These are phyloP conservation scores for Volutella citrinella DNA, from an alignment of 2,329 filamentous ascomycete genomes.

Conservation along the genomic window DNA sequence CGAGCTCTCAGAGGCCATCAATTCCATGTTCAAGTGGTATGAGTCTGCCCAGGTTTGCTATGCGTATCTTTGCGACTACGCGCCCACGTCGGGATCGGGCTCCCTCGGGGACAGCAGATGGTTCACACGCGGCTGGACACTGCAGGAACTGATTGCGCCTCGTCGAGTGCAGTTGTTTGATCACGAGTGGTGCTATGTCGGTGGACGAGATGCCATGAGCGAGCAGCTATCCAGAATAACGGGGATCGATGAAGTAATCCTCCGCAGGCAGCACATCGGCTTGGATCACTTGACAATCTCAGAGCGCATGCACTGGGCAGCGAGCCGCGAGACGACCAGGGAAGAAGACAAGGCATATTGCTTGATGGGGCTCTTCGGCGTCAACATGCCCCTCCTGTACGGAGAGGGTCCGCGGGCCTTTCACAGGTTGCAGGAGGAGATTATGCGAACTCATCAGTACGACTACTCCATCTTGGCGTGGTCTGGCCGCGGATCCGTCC, in stretches of 20 bases:
- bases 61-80: conserved; percentile 21
- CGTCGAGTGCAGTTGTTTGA: conserved; percentile 24
- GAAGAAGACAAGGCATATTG: conserved; percentile 28
- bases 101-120: conserved; percentile 12
- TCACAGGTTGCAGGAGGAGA: conserved; percentile 22
- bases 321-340: conserved; percentile 20
- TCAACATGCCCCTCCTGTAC: conserved; percentile 29
- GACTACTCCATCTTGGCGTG: too few relatives aligned
- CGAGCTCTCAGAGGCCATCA: too few relatives aligned
- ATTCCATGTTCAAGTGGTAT: too few relatives aligned
- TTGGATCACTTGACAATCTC: conserved; percentile 14
- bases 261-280: conserved; percentile 7
- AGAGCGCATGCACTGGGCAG: conserved; percentile 25
- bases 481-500: too few relatives aligned
- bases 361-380: conserved; percentile 26
- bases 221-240: conserved; percentile 19
- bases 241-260: conserved; percentile 14
- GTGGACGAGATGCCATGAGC: conserved; percentile 18
- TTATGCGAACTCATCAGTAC: too few relatives aligned
- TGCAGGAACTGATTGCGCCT: conserved; percentile 30
- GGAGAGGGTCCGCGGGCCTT: conserved; percentile 25
- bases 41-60: conserved; percentile 22
- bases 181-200: conserved; percentile 20
- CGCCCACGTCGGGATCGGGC: conserved; percentile 5
- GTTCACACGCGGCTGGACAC: conserved; percentile 22